Percentiles rank a stretch among this genome's conserved stretches.
Evolutionary conservation across 148 eudicot species (phyloP).

Genomic region (Vaccinium myrtillus): DNA sequence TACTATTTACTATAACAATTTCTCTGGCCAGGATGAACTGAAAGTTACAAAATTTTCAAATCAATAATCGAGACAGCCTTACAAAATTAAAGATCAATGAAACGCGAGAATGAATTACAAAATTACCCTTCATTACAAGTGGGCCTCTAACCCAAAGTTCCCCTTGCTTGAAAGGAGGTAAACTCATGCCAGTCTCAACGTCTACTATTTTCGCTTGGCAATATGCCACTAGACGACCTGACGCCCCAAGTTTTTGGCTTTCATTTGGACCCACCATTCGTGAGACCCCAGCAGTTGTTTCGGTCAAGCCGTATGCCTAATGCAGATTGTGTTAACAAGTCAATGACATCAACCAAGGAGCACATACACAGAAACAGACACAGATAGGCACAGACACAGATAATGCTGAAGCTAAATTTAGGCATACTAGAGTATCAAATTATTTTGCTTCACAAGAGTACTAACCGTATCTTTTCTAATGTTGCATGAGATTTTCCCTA

Average conservation of each 20-base stretch:
- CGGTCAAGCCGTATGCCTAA: constrained; percentile 32
- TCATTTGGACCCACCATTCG: not conserved
- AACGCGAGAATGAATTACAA: not conserved
- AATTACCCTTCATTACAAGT: constrained; percentile 15
- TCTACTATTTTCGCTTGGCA: constrained; percentile 21
- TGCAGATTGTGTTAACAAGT: not conserved
- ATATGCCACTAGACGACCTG: constrained; percentile 1
- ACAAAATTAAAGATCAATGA: not conserved
- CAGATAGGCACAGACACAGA: not conserved
- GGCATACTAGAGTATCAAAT: not conserved
- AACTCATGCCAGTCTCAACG: not conserved
- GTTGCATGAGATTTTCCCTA: not conserved
- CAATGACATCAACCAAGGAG: not conserved
- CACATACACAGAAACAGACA: not conserved
- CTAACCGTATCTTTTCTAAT: not conserved
- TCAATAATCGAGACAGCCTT: not conserved
- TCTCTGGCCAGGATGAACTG: not conserved
- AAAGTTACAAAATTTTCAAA: not conserved
- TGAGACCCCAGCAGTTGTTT: constrained; percentile 3
- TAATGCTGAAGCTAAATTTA: not conserved
- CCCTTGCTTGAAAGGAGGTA: constrained; percentile 18
- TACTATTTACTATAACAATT: not conserved
- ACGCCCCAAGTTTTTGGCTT: not conserved
- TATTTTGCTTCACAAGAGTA: not conserved
- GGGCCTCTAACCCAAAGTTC: constrained; percentile 21